Percentiles rank a stretch among this genome's conserved stretches.
Evolutionary conservation across 2,329 filamentous ascomycete genomes (phyloP).

Genomic region (Fusarium coicis): DNA sequence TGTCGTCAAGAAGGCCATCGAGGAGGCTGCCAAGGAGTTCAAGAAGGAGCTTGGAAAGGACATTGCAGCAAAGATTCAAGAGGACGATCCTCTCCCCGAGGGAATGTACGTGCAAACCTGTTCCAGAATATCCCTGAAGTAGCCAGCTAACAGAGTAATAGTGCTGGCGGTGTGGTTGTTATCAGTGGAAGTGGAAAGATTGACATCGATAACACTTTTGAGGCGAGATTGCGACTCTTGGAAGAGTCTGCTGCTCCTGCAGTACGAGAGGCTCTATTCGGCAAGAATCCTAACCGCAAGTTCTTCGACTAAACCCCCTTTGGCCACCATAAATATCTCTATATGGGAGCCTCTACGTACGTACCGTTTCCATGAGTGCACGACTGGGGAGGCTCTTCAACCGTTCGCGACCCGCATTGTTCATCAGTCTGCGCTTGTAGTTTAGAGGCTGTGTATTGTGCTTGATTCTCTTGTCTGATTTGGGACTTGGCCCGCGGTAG

Average conservation of each 20-base stretch:
- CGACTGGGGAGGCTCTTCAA: constrained; percentile 32
- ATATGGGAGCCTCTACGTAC: constrained; percentile 20
- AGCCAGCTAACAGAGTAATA: constrained; percentile 54
- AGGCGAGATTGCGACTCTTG: constrained; percentile 86
- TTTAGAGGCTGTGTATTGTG: constrained; percentile 51
- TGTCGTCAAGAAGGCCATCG: constrained; percentile 79
- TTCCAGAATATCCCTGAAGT: background rate
- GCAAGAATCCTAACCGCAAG: constrained; percentile 93
- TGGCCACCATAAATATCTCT: constrained; percentile 6
- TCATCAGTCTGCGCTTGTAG: constrained; percentile 45
- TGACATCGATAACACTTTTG: constrained; percentile 98
- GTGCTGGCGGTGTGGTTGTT: constrained; percentile 84
- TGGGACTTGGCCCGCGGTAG: constrained; percentile 39
- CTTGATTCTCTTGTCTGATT: constrained; percentile 41
- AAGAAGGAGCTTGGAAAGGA: constrained; percentile 81
- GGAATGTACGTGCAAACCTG: constrained; percentile 73
- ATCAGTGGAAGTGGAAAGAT: constrained; percentile 91
- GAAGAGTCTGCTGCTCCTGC: constrained; percentile 86
- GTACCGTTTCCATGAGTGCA: constrained; percentile 31
- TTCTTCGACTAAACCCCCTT: constrained; percentile 80
- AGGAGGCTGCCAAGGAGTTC: constrained; percentile 82
- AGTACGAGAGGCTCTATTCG: constrained; percentile 88
- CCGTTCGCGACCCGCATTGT: constrained; percentile 41
- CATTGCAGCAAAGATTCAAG: constrained; percentile 76
- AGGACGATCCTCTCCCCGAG: constrained; percentile 81